Conservation (phyloP, 495 filamentous ascomycete genomes). For the Umbilicaria muhlenbergii region DNA sequence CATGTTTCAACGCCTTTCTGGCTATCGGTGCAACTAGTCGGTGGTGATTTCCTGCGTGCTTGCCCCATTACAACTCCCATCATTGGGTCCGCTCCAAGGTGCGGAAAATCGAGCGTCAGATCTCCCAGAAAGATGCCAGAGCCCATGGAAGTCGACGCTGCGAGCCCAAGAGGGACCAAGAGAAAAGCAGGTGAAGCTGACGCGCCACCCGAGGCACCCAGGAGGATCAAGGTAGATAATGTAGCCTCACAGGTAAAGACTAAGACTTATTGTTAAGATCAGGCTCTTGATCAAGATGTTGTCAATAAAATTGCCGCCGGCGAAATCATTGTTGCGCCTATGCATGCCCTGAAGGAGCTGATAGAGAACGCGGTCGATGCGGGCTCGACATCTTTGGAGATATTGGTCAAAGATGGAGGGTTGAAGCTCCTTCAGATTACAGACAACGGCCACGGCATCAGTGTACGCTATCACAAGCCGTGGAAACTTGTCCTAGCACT, state of each 20-base stretch:
- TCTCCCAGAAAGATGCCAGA: slow-evolving; percentile 22
- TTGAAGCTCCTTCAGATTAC: slow-evolving; percentile 94
- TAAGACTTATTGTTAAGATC: slow-evolving; percentile 4
- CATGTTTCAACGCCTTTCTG: too few relatives aligned
- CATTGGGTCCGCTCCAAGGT: neutral
- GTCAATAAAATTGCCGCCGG: slow-evolving; percentile 99
- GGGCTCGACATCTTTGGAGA: slow-evolving; percentile 79
- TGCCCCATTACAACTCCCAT: too few relatives aligned
- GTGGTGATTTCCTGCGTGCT: too few relatives aligned
- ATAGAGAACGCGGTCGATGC: slow-evolving; percentile 98
- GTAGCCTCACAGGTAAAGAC: neutral
- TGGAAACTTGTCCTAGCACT: neutral
- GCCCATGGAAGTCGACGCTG: slow-evolving; percentile 28
- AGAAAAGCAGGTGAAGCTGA: slow-evolving; percentile 38
- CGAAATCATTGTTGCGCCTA: slow-evolving; percentile 95
- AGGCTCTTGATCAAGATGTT: slow-evolving; percentile 89
- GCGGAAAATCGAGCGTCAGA: neutral
- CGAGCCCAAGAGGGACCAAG: slow-evolving; percentile 42
- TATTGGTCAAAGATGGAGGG: slow-evolving; percentile 91
- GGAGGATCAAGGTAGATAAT: slow-evolving; percentile 44
- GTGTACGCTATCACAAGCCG: slow-evolving; percentile 37
- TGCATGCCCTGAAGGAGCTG: slow-evolving; percentile 92
- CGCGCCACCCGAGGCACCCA: slow-evolving; percentile 31
- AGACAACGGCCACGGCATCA: slow-evolving; percentile 94
- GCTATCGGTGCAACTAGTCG: too few relatives aligned